Conservation (phyloP, 179 eudicot species). For the Corrigiola litoralis region DNA sequence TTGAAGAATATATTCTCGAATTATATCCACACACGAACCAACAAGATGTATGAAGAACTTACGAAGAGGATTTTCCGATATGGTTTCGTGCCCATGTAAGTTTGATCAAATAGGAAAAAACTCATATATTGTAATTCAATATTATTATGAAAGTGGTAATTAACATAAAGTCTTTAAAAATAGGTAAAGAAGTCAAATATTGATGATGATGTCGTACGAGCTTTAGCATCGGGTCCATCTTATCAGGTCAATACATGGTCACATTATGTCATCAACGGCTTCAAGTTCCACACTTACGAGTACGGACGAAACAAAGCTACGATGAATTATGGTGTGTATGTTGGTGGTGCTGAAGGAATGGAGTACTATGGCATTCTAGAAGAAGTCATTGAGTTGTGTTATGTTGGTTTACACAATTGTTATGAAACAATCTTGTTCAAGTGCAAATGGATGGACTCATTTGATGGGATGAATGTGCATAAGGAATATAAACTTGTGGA, state of each 20-base stretch:
- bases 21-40: too few relatives aligned
- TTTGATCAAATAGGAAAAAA: too few relatives aligned
- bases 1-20: too few relatives aligned
- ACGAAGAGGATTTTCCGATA: too few relatives aligned
- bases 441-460: neutral
- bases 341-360: neutral
- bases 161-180: too few relatives aligned
- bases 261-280: neutral
- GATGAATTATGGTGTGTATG: slow-evolving; percentile 9
- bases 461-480: neutral
- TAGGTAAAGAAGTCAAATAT: neutral
- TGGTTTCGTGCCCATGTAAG: too few relatives aligned
- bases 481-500: neutral
- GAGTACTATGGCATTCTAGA: neutral
- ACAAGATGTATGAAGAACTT: too few relatives aligned
- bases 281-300: neutral
- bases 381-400: slow-evolving; percentile 3
- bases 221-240: slow-evolving; percentile 8
- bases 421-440: neutral
- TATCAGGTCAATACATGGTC: neutral
- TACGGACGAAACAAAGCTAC: neutral
- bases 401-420: neutral
- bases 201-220: neutral
- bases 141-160: too few relatives aligned
- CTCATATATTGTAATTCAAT: too few relatives aligned